Base-by-base conservation (phyloP, 768 basidiomycete genomes). In the Serendipita vermifera region DNA sequence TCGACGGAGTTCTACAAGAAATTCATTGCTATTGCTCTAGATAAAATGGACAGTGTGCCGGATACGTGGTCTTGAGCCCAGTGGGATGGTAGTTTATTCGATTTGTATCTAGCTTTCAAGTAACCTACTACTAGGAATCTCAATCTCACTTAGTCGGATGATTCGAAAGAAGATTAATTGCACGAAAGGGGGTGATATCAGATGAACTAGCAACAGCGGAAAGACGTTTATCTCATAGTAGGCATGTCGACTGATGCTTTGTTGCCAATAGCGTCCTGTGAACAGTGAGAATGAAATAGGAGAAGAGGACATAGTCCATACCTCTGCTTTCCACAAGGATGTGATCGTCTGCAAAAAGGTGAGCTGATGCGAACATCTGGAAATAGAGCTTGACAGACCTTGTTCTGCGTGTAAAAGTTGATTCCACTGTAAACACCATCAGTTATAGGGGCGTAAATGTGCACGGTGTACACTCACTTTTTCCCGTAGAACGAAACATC, bases 331-430 rank as follows among this genome's bases (percentile, higher is more conserved):
- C 93, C 93, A 97, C 22, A 97, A 77, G 57, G 87, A 83, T 2
- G 93, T 98, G 3, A 81, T 90, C 2, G 93, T 97, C 90, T 89
- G n/a, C n/a, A n/a, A n/a, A n/a, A n/a, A 59, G 33, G 54, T 9
- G 24, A 56, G 17, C 33, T 62, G 20, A 40, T 11, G 61, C 26
- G 17, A 54, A 3, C 54, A 17, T 41, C 14, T 24, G 46, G 29
- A 33, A 6, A 51, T 9, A 43, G 3, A 33, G 14, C 20, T 40
- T 2, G 5, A 58, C 63, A 57, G 38, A 66, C 68, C 81, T 96
- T 97, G 69, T 90, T 85, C 69, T 92, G 86, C 2, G 94, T 98
- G 67, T 92, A 98, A 72, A 98, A 98, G 67, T 87, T 87, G 70
- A 97, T 78, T 24, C 88, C 93, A 60, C 87, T 57, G 35, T 5